Conservation (phyloP, 2,329 filamentous ascomycete genomes). For the Dichotomopilus funicola region DNA sequence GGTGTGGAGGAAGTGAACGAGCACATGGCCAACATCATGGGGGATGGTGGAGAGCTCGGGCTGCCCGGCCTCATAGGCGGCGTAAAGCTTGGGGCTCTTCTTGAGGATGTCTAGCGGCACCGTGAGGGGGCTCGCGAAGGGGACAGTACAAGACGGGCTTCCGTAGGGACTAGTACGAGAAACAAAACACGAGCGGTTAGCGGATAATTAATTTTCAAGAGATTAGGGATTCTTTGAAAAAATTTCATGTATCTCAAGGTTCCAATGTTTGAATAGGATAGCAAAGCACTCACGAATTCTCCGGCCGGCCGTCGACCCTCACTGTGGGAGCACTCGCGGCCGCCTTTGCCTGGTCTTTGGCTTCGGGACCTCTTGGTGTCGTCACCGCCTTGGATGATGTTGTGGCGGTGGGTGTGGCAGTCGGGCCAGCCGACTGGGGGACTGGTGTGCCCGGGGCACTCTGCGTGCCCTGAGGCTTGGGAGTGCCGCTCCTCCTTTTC, state of each 20-base stretch:
- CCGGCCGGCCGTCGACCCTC: slow-evolving; percentile 18
- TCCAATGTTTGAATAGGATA: too few species aligned
- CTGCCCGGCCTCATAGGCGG: slow-evolving; percentile 20
- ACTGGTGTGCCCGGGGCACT: too few species aligned
- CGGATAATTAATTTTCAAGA: not conserved
- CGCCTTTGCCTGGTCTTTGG: slow-evolving; percentile 7
- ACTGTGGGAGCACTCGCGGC: slow-evolving; percentile 7
- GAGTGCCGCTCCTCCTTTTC: slow-evolving; percentile 21
- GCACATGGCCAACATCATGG: slow-evolving; percentile 23
- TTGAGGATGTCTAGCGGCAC: slow-evolving; percentile 22
- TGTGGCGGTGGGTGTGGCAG: not conserved
- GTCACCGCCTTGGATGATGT: not conserved
- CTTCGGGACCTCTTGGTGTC: slow-evolving; percentile 6
- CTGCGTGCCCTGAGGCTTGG: slow-evolving; percentile 9
- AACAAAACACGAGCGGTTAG: slow-evolving; percentile 6
- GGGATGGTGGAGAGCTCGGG: slow-evolving; percentile 21
- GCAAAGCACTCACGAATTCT: slow-evolving; percentile 19
- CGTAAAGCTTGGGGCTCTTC: slow-evolving; percentile 24
- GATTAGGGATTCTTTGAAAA: not conserved
- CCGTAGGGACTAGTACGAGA: slow-evolving; percentile 19
- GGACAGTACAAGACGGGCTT: slow-evolving; percentile 23
- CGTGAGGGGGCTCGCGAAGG: slow-evolving; percentile 23
- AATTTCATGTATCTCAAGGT: too few species aligned
- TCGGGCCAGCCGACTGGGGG: slow-evolving; percentile 5
- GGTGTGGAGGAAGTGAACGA: slow-evolving; percentile 25